Percentiles rank a stretch among this genome's conserved stretches.
Evolutionary conservation across 495 filamentous ascomycete species (phyloP).

Genomic region (Penicillium malachiteum): DNA sequence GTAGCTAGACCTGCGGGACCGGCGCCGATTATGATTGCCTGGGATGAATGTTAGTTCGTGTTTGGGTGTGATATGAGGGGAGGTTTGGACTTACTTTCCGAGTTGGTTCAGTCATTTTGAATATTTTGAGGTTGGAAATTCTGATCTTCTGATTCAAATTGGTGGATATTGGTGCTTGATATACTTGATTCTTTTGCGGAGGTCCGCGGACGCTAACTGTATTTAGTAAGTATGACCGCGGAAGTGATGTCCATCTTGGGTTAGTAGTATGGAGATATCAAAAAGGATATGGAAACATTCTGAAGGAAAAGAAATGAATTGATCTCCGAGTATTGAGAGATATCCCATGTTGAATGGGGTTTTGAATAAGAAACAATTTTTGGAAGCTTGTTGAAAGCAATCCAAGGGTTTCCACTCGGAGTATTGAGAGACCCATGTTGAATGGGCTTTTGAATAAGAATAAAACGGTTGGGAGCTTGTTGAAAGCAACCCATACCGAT

Average conservation of each 20-base stretch:
- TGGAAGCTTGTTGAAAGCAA: too few relatives aligned
- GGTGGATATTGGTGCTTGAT: background rate
- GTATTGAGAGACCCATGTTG: too few relatives aligned
- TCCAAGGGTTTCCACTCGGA: too few relatives aligned
- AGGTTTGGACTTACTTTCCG: background rate
- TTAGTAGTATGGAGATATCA: too few relatives aligned
- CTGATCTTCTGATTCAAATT: background rate
- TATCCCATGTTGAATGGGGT: too few relatives aligned
- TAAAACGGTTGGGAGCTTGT: too few relatives aligned
- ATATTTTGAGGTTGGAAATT: background rate
- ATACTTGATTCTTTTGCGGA: background rate
- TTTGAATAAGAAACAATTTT: too few relatives aligned
- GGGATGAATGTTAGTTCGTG: background rate
- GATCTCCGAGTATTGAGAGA: too few relatives aligned
- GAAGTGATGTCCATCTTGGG: background rate
- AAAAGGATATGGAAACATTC: too few relatives aligned
- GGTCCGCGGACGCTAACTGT: conserved; percentile 1
- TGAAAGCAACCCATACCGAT: too few relatives aligned
- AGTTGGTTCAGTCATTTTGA: background rate
- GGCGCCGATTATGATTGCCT: conserved; percentile 56
- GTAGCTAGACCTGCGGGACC: conserved; percentile 40
- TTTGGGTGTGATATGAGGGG: background rate
- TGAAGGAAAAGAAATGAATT: too few relatives aligned
- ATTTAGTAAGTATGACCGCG: conserved; percentile 4
- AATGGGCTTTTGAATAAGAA: too few relatives aligned